Percentiles rank a stretch among this genome's conserved stretches.
Conservation (phyloP, 1,284 basidiomycete species). For the Papiliotrema terrestris region DNA sequence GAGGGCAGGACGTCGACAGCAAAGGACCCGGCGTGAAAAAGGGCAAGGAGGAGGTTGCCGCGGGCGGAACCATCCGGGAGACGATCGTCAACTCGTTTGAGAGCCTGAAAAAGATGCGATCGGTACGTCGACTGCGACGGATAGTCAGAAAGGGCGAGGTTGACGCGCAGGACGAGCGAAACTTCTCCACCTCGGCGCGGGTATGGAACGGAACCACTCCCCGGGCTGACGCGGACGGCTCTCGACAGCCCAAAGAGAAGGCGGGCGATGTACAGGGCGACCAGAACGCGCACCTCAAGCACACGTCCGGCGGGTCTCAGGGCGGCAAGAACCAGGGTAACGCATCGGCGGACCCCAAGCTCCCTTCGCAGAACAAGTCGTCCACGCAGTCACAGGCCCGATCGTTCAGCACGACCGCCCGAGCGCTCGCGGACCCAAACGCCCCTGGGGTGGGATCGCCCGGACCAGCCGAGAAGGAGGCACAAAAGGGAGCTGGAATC, state of each 20-base stretch:
- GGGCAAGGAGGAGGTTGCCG: conserved; percentile 29
- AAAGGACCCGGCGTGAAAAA: conserved; percentile 19
- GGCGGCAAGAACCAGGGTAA: conserved; percentile 33
- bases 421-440: conserved; percentile 2
- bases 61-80: conserved; percentile 17
- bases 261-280: conserved; percentile 24
- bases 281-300: conserved; percentile 40
- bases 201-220: conserved; percentile 2
- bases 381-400: conserved; percentile 1
- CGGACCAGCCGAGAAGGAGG: neutral
- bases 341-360: conserved; percentile 28
- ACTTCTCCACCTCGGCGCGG: conserved; percentile 31
- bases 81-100: conserved; percentile 14
- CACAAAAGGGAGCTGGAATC: neutral
- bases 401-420: conserved; percentile 1
- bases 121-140: conserved; percentile 6
- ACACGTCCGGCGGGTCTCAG: conserved; percentile 16
- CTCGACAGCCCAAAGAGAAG: neutral
- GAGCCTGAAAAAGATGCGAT: conserved; percentile 15
- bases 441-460: neutral
- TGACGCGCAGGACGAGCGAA: conserved; percentile 15
- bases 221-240: conserved; percentile 1
- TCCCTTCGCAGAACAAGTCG: conserved; percentile 21
- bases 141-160: neutral
- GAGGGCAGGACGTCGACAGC: conserved; percentile 22